phyloP scores from a whole-genome alignment of 257 asterid species.

The Anisodus acutangulus region DNA sequence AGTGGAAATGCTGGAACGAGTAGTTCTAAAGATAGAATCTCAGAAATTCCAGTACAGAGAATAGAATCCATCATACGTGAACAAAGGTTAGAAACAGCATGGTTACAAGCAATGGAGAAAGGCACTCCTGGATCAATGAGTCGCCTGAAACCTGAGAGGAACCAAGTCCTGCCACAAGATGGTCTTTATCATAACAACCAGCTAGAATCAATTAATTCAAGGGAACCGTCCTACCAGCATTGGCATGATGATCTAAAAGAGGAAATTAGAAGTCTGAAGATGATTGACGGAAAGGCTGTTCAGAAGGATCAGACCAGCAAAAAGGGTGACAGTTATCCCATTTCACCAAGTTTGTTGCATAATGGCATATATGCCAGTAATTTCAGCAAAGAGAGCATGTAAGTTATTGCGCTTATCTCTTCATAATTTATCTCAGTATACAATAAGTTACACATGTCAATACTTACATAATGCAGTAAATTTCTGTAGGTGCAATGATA shows the following conservation, averaged over 20 bases:
- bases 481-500: not conserved
- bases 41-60: conserved; percentile 66
- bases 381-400: conserved; percentile 72
- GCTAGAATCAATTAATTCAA: conserved; percentile 45
- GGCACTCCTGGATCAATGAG: conserved; percentile 66
- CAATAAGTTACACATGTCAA: not conserved
- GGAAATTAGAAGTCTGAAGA: conserved; percentile 65
- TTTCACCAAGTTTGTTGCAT: conserved; percentile 93
- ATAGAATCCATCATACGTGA: conserved; percentile 82
- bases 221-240: conserved; percentile 50
- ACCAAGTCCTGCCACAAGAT: conserved; percentile 88
- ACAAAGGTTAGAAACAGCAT: conserved; percentile 87
- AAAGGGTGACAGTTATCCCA: conserved; percentile 58
- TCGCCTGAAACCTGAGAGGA: conserved; percentile 77
- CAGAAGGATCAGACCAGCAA: conserved; percentile 52
- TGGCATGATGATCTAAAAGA: conserved; percentile 77
- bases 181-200: conserved; percentile 47
- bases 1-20: conserved; percentile 44
- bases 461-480: not conserved
- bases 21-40: conserved; percentile 50
- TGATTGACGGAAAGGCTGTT: conserved; percentile 47
- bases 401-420: conserved; percentile 45
- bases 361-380: conserved; percentile 56
- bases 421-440: conserved; percentile 28
- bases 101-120: conserved; percentile 92